Base-by-base conservation (phyloP, 352 stramenopile genomes). In the Phytophthora foliorum region DNA sequence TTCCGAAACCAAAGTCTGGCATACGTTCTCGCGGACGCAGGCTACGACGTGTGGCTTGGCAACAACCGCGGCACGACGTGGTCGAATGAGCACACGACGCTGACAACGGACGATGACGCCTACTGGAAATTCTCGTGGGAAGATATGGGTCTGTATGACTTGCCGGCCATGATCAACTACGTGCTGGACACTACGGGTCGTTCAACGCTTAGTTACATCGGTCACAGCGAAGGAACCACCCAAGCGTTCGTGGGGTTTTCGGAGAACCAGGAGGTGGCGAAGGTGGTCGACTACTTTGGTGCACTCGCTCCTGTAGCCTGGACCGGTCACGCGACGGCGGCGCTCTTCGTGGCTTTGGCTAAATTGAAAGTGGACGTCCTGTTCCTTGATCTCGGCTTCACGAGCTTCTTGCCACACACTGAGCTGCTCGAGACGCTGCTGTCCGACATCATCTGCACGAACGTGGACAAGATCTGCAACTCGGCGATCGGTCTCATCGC, bases 1-100 rank as follows among this genome's bases (percentile, higher is more conserved):
- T 88, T 67, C 69, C 72, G 76, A 11, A 77, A 58, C 7, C 80
- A 88, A 53, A 86, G 77, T 52, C 62, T 88, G 25, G 77, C 77
- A 22, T 88, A 77, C 67, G 21, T 88, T 17, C 69, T 88, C 13
- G 77, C 77, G 1, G 77, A 88, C 38, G 75, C 74, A 2, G 80
- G 80, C 8, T 88, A 83, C 49, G 80, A 88, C 29, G 77, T 86
- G 21, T 88, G 80, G 77, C 78, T 89, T 27, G 80, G 80, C 44
- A 89, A 89, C 72, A 86, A 89, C 67, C 78, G 80, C 51, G 78
- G 80, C 48, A 84, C 75, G 36, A 86, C 80, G 4, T 89, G 75
- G 73, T 89, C 80, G 13, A 70, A 70, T 34, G 42, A 73, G n/a
- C 79, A 84, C 68, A 50, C 77, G 27, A 73, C 76, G 34, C 69